Base-by-base conservation (phyloP, 208 protist genomes). In the Trypanosomatidae sp. region DNA sequence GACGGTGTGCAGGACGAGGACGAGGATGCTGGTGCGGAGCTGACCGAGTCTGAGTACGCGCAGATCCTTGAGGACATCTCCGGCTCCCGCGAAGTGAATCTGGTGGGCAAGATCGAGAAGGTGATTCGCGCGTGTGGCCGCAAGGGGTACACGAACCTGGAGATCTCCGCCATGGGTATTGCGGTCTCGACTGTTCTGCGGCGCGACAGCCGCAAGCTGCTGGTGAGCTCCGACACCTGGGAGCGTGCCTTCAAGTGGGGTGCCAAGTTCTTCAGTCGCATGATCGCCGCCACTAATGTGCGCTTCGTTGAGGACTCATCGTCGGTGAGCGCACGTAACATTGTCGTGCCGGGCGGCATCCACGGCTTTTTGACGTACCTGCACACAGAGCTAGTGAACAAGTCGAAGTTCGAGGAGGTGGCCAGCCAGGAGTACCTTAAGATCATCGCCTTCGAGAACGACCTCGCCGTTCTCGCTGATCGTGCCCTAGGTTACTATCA, bases 381-480 rank as follows among this genome's bases (percentile, higher is more conserved):
- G 41, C 73, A 86, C 68, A 77, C 62, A 6, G 76, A 92, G 62
- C 73, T 93, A 50, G 73, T 76, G 62, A 86, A 83, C 62, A 83
- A 88, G 62, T 77, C 84, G 13, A 90, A 91, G 76, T 87, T 86
- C 46, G 80, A 86, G 47, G 62, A 73, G 64, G 78, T 71, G 47
- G 66, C 69, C 62, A 83, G 79, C 49, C 44, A 47, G 49, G 79
- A 87, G 46, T 91, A 94, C 76, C 79, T 91, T 47, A 81, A 80
- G 60, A 66, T 93, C 19, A 82, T 89, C 60, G 68, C 82, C 30
- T 80, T 82, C 53, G 88, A 96, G 71, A 94, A 96, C 71, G 66
- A 78, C 12, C 81, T 96, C 56, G 88, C 85, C 30, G 85, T 82
- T 47, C 69, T 96, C 17, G 73, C 85, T 17, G 90, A 94, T 55